Evolutionary conservation across 2,329 filamentous ascomycete species (phyloP).

Genomic region (Albifimbria verrucaria): DNA sequence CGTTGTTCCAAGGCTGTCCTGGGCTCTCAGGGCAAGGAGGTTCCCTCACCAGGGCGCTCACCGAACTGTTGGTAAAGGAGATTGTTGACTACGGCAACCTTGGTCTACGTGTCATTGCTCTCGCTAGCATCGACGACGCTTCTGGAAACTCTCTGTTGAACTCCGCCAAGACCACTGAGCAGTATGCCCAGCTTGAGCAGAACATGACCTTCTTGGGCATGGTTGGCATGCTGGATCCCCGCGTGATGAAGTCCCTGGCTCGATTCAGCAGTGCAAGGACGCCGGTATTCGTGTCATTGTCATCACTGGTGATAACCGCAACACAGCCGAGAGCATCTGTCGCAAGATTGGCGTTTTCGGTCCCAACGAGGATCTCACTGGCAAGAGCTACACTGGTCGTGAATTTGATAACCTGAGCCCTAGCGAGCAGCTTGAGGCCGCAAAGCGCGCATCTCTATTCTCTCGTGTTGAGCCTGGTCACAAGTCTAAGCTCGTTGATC

Average conservation of each 20-base stretch:
- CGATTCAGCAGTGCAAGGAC: slow-evolving; percentile 84
- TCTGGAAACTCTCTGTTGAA: slow-evolving; percentile 65
- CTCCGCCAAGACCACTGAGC: slow-evolving; percentile 74
- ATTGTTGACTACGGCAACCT: slow-evolving; percentile 87
- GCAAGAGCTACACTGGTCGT: slow-evolving; percentile 93
- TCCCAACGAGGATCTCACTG: slow-evolving; percentile 72
- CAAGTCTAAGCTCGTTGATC: slow-evolving; percentile 96
- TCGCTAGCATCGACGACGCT: slow-evolving; percentile 80
- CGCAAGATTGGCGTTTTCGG: slow-evolving; percentile 94
- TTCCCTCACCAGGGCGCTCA: slow-evolving; percentile 63
- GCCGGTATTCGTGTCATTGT: slow-evolving; percentile 96
- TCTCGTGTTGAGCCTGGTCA: slow-evolving; percentile 93
- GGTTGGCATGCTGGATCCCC: slow-evolving; percentile 94
- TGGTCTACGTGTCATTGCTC: slow-evolving; percentile 89
- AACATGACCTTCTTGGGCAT: slow-evolving; percentile 92
- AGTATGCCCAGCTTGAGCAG: slow-evolving; percentile 87
- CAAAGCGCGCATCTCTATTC: slow-evolving; percentile 84
- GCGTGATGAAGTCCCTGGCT: slow-evolving; percentile 82
- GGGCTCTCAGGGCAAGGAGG: slow-evolving; percentile 74
- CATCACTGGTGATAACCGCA: slow-evolving; percentile 96
- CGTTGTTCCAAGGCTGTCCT: slow-evolving; percentile 81
- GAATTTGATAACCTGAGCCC: slow-evolving; percentile 87
- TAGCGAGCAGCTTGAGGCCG: slow-evolving; percentile 76
- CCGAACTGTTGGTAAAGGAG: slow-evolving; percentile 70
- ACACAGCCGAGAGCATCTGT: slow-evolving; percentile 96